These are phyloP conservation scores for Gossypium anomalum DNA, from an alignment of 345 rosid species.

Conservation along the genomic window DNA sequence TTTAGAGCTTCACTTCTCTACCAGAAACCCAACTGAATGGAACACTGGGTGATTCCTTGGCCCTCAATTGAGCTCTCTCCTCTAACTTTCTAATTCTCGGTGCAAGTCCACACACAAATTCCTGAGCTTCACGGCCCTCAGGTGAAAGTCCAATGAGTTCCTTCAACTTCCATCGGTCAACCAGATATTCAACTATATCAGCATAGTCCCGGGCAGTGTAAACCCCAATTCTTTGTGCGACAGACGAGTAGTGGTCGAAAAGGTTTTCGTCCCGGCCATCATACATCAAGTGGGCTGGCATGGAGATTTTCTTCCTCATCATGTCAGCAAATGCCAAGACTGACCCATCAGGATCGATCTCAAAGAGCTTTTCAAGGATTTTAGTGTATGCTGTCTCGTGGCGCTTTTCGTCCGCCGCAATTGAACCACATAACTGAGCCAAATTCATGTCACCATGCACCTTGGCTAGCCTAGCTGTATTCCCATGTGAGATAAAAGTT, in stretches of 20 bases:
- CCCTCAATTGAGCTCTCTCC: constrained; percentile 11
- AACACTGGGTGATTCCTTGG: background rate
- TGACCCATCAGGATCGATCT: constrained; percentile 1
- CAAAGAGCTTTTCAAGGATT: constrained; percentile 4
- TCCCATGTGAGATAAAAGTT: constrained; percentile 89
- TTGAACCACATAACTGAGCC: constrained; percentile 73
- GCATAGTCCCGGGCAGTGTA: constrained; percentile 23
- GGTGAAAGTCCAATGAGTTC: constrained; percentile 25
- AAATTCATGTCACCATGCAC: constrained; percentile 69
- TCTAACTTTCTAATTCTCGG: constrained; percentile 22
- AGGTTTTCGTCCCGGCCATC: background rate
- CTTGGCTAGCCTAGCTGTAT: constrained; percentile 86
- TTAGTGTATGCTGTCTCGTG: constrained; percentile 4
- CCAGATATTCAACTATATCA: background rate
- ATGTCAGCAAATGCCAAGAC: constrained; percentile 13
- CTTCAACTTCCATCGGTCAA: constrained; percentile 27
- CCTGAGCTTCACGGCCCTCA: constrained; percentile 26
- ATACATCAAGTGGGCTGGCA: constrained; percentile 9
- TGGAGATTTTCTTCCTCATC: constrained; percentile 18
- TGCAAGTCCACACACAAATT: constrained; percentile 32
- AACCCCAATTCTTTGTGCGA: constrained; percentile 12
- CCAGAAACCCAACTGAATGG: constrained; percentile 14
- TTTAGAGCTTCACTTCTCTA: background rate
- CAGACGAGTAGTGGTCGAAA: constrained; percentile 12
- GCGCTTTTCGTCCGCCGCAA: background rate